Evolutionary conservation across 257 asterid genomes (phyloP), one percentile per base, ranked within the genome.

Genomic region (Phtheirospermum japonicum): DNA sequence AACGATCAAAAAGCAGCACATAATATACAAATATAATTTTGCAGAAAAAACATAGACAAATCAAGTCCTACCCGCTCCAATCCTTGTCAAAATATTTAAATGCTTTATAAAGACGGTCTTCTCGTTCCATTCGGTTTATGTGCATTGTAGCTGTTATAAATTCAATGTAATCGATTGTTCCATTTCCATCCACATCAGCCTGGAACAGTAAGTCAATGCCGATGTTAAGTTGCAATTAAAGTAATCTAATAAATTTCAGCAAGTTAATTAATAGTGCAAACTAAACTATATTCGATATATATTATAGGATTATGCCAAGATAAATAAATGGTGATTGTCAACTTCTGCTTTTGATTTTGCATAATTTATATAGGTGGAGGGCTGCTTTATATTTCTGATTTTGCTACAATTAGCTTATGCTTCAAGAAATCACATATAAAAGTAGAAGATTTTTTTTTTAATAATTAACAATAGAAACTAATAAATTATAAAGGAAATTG

Each of bases 121-220:
- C 93, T 70, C 85, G 84, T 59, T 87, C 95, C 77, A 87, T 57
- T 56, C 95, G 85, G 75, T 84, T 84, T 85, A 80, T 63, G 79
- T 87, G 93, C 95, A 87, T 84, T 17, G 95, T 87, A 37, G 93
- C 87, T 19, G 90, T 82, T 58, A 87, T 82, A 72, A 87, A 87
- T 70, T 87, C 95, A 40, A 87, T 80, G 71, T 87, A 87, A 72
- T 87, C 90, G n/a, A 87, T 84, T 9, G 84, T 75, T 66, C 95
- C 93, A 66, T 84, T 80, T 72, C 95, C 95, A 68, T 87, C 95
- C 62, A 80, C 93, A 57, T 84, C 95, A 71, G 95, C 90, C 95
- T 84, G 75, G 49, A 67, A 78, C 58, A 17, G 63, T 33, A 52
- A 62, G 16, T 23, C 48, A 66, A 18, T 62, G 9, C 23, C 45